Evolutionary conservation across 176 grass and related monocot genomes (phyloP), one percentile per base, ranked within the genome.

Genomic region (Musa beccarii): DNA sequence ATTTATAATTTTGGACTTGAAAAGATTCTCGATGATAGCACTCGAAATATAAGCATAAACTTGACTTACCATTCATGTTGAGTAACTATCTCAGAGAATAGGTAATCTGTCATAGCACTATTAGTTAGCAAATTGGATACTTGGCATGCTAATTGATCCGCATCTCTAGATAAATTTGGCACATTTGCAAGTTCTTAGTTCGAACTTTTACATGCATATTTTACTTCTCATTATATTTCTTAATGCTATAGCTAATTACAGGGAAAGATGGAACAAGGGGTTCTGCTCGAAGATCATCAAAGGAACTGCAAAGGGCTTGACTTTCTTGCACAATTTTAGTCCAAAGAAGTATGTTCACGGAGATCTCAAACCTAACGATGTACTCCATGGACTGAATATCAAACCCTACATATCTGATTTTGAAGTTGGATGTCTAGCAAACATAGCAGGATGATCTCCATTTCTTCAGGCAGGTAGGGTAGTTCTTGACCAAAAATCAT

Each of bases 331-430:
- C 72, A 90, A 98, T 26, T 98, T 89, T 25, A 93, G 90, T 80
- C 90, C 94, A 20, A 90, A 97, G 82, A 93, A 93, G 75, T 97
- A 93, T 29, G 85, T 97, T 24, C 94, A 97, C 59, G 94, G 90
- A 43, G 89, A 98, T 78, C 80, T 98, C 64, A 89, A 84, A 79
- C 90, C 94, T 61, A 87, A 89, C 14, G 93, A 97, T 65, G 74
- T 97, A 56, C 90, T 97, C 54, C 73, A 93, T 64, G 89, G 85
- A 69, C 63, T 53, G 66, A 83, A 89, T 81, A 87, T 90, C 72
- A 84, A 90, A 51, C 82, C 94, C 1, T 93, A 74, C 52, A 97
- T 97, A 70, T 93, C 90, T 11, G 94, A 93, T 89, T 97, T 93
- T 9, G 90, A 88, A 19, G 90, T 97, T 0, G 90, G 87, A 61